phyloP scores from a whole-genome alignment of 2,329 filamentous ascomycete genomes.

The Colletotrichum horii region DNA sequence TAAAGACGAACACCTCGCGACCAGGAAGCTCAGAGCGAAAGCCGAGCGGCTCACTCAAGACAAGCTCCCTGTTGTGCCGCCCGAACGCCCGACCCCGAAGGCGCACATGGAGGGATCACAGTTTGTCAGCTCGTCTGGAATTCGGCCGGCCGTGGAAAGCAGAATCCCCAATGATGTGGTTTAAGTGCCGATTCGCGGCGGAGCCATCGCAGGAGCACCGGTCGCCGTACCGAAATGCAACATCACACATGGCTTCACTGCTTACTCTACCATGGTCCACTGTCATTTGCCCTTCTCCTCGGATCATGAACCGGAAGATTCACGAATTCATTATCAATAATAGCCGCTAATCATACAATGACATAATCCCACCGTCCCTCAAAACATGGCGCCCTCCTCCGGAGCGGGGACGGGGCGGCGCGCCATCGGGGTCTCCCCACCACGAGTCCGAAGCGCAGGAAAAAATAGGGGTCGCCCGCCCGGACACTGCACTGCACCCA shows the following conservation, averaged over 20 bases:
- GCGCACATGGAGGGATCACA: not conserved
- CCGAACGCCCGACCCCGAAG: not conserved
- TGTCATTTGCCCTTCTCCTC: rapidly evolving
- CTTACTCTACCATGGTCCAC: not conserved
- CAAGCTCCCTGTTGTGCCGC: not conserved
- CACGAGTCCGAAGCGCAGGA: not conserved
- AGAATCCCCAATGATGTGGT: not conserved
- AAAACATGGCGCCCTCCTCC: not conserved
- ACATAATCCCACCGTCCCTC: not conserved
- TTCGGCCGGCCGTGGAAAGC: not conserved
- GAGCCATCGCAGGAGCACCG: not conserved
- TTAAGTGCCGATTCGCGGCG: not conserved
- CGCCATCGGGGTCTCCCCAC: constrained; percentile 5
- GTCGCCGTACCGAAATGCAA: rapidly evolving
- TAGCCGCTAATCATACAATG: not conserved
- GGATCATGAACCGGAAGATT: not conserved
- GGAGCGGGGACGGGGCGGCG: not conserved
- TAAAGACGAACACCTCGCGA: not conserved
- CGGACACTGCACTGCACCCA: not conserved
- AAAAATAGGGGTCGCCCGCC: not conserved
- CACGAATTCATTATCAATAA: not conserved
- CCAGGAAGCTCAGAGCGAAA: not conserved
- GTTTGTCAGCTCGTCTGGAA: not conserved
- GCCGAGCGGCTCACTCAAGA: not conserved
- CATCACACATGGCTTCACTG: not conserved